Evolutionary conservation across 1,284 basidiomycete species (phyloP).

Genomic region (Porogramme epimiltina): DNA sequence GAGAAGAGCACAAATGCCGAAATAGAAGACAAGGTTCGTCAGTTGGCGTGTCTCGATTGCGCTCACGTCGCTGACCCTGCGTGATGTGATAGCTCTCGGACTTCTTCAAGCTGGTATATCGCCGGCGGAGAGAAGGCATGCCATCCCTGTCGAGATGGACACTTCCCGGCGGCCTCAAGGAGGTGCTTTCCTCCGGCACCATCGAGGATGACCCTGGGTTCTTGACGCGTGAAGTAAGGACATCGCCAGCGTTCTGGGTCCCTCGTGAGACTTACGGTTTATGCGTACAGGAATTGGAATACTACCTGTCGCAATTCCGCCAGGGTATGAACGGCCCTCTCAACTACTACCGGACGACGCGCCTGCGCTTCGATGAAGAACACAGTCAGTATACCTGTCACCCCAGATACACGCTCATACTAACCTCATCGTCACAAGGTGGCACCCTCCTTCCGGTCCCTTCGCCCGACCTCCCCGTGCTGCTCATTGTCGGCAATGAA

Average conservation of each 20-base stretch:
- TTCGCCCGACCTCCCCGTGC: constrained; percentile 51
- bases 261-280: neutral
- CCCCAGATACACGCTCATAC: neutral
- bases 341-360: constrained; percentile 68
- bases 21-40: constrained; percentile 41
- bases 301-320: constrained; percentile 46
- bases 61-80: constrained; percentile 1
- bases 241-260: neutral
- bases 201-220: constrained; percentile 7
- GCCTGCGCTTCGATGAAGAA: constrained; percentile 64
- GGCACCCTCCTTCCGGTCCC: constrained; percentile 44
- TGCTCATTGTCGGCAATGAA: constrained; percentile 60
- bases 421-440: constrained; percentile 28
- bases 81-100: constrained; percentile 10
- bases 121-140: constrained; percentile 3
- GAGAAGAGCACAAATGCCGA: constrained; percentile 47
- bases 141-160: constrained; percentile 11
- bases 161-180: constrained; percentile 12
- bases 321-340: constrained; percentile 67
- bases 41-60: neutral
- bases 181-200: constrained; percentile 3
- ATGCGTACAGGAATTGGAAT: constrained; percentile 51
- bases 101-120: constrained; percentile 18
- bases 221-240: constrained; percentile 16
- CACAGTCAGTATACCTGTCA: constrained; percentile 38